Evolutionary conservation across 192 early-diverging fungal species (phyloP), one percentile per base, ranked within the genome.

Genomic region (Backusella australiensis): DNA sequence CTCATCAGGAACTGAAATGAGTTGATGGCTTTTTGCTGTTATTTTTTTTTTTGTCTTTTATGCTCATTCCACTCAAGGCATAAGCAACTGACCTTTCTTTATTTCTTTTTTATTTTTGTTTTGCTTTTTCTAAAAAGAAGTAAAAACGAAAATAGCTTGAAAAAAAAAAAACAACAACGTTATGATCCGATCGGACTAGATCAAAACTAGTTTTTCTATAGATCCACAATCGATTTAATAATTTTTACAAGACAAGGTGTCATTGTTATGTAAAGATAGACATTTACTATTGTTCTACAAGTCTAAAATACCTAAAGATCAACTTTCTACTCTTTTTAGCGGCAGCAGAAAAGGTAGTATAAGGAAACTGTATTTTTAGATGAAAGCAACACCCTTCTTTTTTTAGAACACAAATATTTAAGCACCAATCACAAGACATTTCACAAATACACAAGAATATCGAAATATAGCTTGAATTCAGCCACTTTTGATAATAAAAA

Each of bases 331-430:
- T 29, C 9, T 63, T 63, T 21, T 29, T 63, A 63, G 21, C 12
- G 7, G 56, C 12, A 29, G 26, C 56, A 63, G 56, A 63, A 63
- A 63, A 29, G 12, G 29, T 11, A 29, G 29, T 26, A 63, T 21
- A 63, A 26, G 56, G 56, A 63, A 63, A 63, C 23, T 29, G 12
- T 29, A 63, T 63, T 63, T 63, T 59, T 59, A 59, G 53, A 49
- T 59, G 6, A 59, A 59, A 59, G 21, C 23, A 59, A 59, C 21
- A 11, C 21, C 4, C 53, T 59, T 26, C 23, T 59, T 59, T 59
- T 59, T 59, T 63, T 63, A 63, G 56, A 63, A 26, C 56, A 29
- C 56, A 63, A 49, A 49, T 49, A 49, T 49, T 49, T 49, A 49
- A 49, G 46, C 46, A 49, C 46, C 46, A 49, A 49, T 49, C 46